Percentiles rank a stretch among this genome's conserved stretches.
phyloP scores from a whole-genome alignment of 208 protist genomes.

The Trypanosoma conorhini region DNA sequence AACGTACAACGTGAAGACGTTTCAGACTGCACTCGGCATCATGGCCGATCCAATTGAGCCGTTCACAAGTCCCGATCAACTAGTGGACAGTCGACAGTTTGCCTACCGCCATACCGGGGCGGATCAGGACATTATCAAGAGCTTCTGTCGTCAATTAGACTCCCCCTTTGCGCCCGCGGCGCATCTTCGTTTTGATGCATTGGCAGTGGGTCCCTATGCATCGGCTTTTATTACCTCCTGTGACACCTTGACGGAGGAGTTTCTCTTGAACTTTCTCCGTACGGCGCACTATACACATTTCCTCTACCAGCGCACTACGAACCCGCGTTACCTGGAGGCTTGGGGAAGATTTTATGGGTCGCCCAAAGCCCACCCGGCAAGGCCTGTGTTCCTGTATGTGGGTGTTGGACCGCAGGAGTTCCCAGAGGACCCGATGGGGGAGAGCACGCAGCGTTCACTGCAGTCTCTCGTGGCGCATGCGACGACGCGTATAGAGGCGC shows the following conservation, averaged over 20 bases:
- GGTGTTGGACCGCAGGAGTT: slow-evolving; percentile 29
- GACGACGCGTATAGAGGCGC: slow-evolving; percentile 3
- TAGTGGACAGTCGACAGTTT: slow-evolving; percentile 10
- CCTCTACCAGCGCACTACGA: slow-evolving; percentile 14
- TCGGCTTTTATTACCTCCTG: slow-evolving; percentile 26
- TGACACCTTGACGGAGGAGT: slow-evolving; percentile 18
- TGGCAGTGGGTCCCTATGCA: slow-evolving; percentile 18
- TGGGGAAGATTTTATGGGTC: slow-evolving; percentile 22
- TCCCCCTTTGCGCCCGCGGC: slow-evolving; percentile 11
- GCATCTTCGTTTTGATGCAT: slow-evolving; percentile 21
- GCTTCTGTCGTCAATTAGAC: slow-evolving; percentile 13
- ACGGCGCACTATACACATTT: slow-evolving; percentile 24
- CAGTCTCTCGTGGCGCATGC: background rate
- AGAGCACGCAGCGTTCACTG: slow-evolving; percentile 8
- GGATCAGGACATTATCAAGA: slow-evolving; percentile 21
- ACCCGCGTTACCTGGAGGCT: slow-evolving; percentile 6
- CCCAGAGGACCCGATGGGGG: slow-evolving; percentile 10
- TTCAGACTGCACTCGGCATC: slow-evolving; percentile 20
- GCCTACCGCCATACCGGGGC: slow-evolving; percentile 12
- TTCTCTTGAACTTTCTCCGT: slow-evolving; percentile 26
- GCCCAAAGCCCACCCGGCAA: background rate
- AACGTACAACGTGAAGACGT: slow-evolving; percentile 29
- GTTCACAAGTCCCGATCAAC: slow-evolving; percentile 11
- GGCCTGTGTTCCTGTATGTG: slow-evolving; percentile 22
- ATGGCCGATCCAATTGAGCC: slow-evolving; percentile 17